Evolutionary conservation across 768 basidiomycete genomes (phyloP).

Genomic region (Wakefieldia striispora): DNA sequence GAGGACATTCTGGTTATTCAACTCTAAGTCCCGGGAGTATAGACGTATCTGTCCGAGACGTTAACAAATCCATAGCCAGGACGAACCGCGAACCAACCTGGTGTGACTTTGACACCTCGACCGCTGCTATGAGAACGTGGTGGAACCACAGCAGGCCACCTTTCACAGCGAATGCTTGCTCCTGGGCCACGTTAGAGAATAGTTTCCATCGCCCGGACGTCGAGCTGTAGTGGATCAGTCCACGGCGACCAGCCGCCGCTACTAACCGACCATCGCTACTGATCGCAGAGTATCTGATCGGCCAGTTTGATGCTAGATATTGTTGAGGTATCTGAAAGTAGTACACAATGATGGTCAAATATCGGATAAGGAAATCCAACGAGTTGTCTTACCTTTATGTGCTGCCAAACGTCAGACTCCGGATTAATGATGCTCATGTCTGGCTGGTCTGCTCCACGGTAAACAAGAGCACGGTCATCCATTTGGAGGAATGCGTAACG

Average conservation of each 20-base stretch:
- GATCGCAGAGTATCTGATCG: conserved; percentile 87
- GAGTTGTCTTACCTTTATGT: conserved; percentile 66
- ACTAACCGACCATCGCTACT: conserved; percentile 89
- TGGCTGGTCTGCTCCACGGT: conserved; percentile 95
- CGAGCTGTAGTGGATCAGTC: conserved; percentile 91
- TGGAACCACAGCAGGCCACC: conserved; percentile 97
- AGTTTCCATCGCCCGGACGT: conserved; percentile 94
- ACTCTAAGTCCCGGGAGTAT: conserved; percentile 89
- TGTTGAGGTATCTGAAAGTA: conserved; percentile 72
- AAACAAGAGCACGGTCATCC: conserved; percentile 91
- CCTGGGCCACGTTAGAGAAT: conserved; percentile 78
- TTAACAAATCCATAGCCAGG: not conserved
- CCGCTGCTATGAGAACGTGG: conserved; percentile 88
- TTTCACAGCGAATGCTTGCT: conserved; percentile 81
- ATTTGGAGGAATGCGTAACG: conserved; percentile 93
- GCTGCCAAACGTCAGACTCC: conserved; percentile 97
- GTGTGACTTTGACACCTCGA: conserved; percentile 76
- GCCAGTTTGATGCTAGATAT: conserved; percentile 93
- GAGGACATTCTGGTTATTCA: conserved; percentile 79
- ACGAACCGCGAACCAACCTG: conserved; percentile 47
- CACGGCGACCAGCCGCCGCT: conserved; percentile 88
- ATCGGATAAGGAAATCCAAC: conserved; percentile 1
- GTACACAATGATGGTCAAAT: not conserved
- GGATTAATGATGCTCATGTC: conserved; percentile 99
- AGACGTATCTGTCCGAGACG: conserved; percentile 66